Percentiles rank a stretch among this genome's conserved stretches.
These are phyloP conservation scores for Neolentinus lepideus DNA, from an alignment of 1,284 basidiomycete genomes.

Conservation along the genomic window DNA sequence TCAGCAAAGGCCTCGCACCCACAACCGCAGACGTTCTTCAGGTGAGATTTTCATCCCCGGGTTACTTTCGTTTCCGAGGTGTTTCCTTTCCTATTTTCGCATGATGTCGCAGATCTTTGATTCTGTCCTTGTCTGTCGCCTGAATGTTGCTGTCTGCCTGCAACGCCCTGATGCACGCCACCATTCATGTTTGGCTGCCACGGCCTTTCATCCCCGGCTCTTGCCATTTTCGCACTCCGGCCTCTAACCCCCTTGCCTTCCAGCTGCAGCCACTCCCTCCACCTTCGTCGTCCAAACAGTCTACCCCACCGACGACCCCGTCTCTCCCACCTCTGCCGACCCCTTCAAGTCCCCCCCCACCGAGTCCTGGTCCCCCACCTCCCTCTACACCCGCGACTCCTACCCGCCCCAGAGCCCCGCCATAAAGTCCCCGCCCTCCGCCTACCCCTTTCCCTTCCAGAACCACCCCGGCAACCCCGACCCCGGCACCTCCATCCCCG, in stretches of 20 bases:
- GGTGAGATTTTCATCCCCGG: not conserved
- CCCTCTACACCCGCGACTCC: constrained; percentile 1
- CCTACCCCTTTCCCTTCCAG: constrained; percentile 49
- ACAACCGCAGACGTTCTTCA: constrained; percentile 18
- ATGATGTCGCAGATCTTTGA: not conserved
- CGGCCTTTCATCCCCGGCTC: too few relatives aligned
- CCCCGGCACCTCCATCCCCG: constrained; percentile 34
- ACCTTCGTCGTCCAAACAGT: not conserved
- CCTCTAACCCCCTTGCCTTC: not conserved
- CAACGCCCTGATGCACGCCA: too few relatives aligned
- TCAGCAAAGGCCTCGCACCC: constrained; percentile 9
- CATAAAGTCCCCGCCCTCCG: constrained; percentile 33
- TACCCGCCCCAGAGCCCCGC: constrained; percentile 13
- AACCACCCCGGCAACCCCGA: constrained; percentile 57
- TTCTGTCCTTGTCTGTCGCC: too few relatives aligned
- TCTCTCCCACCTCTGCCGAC: constrained; percentile 2
- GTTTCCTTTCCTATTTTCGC: not conserved
- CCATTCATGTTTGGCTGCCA: too few relatives aligned
- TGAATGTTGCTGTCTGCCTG: too few relatives aligned
- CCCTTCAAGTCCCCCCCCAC: constrained; percentile 2
- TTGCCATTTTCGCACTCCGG: too few relatives aligned
- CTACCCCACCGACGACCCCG: constrained; percentile 3
- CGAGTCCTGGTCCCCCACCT: not conserved
- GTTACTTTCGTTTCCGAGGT: not conserved
- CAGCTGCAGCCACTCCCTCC: not conserved